Base-by-base conservation (phyloP, 495 filamentous ascomycete genomes). In the Penicillium pancosmium region DNA sequence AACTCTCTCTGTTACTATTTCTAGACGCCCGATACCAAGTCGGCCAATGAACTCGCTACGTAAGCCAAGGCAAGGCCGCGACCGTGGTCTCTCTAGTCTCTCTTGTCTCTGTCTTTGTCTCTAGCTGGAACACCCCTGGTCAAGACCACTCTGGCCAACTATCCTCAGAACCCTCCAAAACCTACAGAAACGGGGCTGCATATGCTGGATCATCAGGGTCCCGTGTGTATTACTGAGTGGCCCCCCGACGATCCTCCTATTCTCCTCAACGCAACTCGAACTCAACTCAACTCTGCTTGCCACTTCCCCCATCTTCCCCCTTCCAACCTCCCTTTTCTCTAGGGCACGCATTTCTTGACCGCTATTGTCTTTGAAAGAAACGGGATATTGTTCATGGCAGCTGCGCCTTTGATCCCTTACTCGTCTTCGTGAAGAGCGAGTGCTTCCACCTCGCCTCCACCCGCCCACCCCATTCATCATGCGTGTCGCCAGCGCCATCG, bases 401-500 rank as follows among this genome's bases (percentile, higher is more conserved):
- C 60, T 56, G 41, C 40, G 36, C 43, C 49, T 52, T 54, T 16
- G 33, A 48, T 41, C 44, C 21, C 34, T 40, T 44, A 12, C 55
- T 35, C 35, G 50, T 27, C 16, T 52, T 58, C 52, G 56, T 60
- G 54, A 59, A 44, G 54, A 59, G 47, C 60, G 50, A 66, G 59
- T 31, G 41, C 46, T 36, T 52, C 36, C 44, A 52, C 18, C 57
- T 57, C 41, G 56, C 51, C 58, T 55, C 50, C 16, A 44, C 43
- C 31, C 52, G 50, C 53, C 60, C 49, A n/a, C 41, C 40, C 35
- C 59, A 12, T 38, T 52, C 23, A 50, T 46, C 54, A 79, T 79
- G 76, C 73, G 73, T 67, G 54, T 79, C 58, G 57, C 57, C 19
- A 52, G 65, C 56, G 60, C 64, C 60, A 76, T 82, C 62, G 75